These are phyloP conservation scores for Fomitopsis serialis DNA, from an alignment of 768 basidiomycete species.

Conservation along the genomic window DNA sequence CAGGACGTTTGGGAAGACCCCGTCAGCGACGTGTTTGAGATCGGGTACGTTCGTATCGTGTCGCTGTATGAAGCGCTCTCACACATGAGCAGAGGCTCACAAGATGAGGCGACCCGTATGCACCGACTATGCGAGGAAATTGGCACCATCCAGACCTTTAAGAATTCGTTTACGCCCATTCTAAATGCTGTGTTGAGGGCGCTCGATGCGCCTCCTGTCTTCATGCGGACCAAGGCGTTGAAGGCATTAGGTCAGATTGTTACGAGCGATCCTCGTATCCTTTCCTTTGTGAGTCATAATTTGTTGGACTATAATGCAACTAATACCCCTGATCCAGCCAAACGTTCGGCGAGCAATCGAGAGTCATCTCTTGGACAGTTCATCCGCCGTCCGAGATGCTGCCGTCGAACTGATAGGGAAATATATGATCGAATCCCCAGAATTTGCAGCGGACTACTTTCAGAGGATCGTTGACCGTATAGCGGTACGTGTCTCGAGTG, in stretches of 20 bases:
- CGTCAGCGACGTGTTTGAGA: slow-evolving; percentile 71
- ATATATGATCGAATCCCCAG: slow-evolving; percentile 86
- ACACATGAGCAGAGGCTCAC: slow-evolving; percentile 39
- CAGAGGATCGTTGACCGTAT: slow-evolving; percentile 84
- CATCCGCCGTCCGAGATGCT: slow-evolving; percentile 92
- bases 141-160: slow-evolving; percentile 69
- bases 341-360: slow-evolving; percentile 86
- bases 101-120: slow-evolving; percentile 64
- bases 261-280: slow-evolving; percentile 79
- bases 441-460: slow-evolving; percentile 89
- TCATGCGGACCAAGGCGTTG: slow-evolving; percentile 92
- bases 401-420: slow-evolving; percentile 98
- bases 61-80: background rate
- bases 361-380: slow-evolving; percentile 83
- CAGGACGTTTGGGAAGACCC: slow-evolving; percentile 71
- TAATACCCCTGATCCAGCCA: slow-evolving; percentile 33
- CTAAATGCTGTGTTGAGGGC: slow-evolving; percentile 73
- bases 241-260: slow-evolving; percentile 87
- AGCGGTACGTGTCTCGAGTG: slow-evolving; percentile 50
- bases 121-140: slow-evolving; percentile 73
- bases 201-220: slow-evolving; percentile 82
- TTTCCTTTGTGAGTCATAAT: slow-evolving; percentile 54
- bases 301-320: background rate
- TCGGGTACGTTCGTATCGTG: slow-evolving; percentile 46
- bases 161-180: slow-evolving; percentile 79